Evolutionary conservation across 257 asterid species (phyloP).

Genomic region (Petrea volubilis): DNA sequence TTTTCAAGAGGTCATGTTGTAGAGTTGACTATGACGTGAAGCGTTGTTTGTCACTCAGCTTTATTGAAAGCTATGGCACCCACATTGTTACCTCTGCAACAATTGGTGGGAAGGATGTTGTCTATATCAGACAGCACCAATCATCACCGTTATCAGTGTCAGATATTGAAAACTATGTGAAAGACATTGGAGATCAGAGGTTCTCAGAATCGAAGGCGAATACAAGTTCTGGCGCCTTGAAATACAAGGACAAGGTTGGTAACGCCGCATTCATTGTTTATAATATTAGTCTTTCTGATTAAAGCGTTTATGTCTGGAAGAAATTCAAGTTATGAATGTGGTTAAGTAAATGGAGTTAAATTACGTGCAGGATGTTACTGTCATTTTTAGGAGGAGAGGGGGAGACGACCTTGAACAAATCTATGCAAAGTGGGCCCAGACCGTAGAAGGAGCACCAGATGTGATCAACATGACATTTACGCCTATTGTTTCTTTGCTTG

Average conservation of each 20-base stretch:
- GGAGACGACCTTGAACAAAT: slow-evolving; percentile 99
- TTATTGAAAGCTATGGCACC: slow-evolving; percentile 94
- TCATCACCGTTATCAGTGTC: slow-evolving; percentile 76
- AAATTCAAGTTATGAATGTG: neutral
- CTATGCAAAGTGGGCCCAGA: slow-evolving; percentile 81
- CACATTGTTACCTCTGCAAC: slow-evolving; percentile 96
- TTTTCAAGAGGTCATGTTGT: neutral
- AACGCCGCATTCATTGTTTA: neutral
- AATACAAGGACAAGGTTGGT: slow-evolving; percentile 98
- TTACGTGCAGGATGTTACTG: slow-evolving; percentile 89
- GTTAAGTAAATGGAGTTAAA: slow-evolving; percentile 6
- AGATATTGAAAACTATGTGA: slow-evolving; percentile 84
- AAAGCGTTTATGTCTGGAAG: neutral
- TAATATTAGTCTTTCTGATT: neutral
- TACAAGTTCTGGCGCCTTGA: slow-evolving; percentile 70
- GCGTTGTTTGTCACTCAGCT: slow-evolving; percentile 67
- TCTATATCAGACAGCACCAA: slow-evolving; percentile 86
- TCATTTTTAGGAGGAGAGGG: slow-evolving; percentile 97
- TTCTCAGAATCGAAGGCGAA: slow-evolving; percentile 77
- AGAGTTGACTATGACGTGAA: slow-evolving; percentile 15
- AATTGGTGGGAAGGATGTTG: slow-evolving; percentile 92
- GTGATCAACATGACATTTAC: slow-evolving; percentile 93
- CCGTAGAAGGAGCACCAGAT: slow-evolving; percentile 94
- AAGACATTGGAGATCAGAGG: slow-evolving; percentile 90
- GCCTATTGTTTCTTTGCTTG: slow-evolving; percentile 87